Percentiles rank a stretch among this genome's conserved stretches.
Conservation (phyloP, 129 eudicot species). For the Deinandra increscens region DNA sequence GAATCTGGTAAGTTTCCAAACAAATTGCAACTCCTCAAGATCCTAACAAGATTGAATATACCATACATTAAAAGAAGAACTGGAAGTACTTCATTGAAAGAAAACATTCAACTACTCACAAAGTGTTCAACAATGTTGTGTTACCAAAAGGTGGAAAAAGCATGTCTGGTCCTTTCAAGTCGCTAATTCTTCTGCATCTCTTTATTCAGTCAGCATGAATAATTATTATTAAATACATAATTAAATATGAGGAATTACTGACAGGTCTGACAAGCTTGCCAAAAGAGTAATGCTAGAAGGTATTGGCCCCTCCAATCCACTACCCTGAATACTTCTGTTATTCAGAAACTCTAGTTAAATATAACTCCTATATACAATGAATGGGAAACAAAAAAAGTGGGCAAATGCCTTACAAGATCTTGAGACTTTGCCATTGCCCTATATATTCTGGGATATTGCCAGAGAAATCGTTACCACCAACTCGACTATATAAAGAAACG, state of each 20-base stretch:
- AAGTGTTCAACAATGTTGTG: conserved; percentile 25
- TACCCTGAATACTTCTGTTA: conserved; percentile 76
- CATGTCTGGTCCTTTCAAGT: conserved; percentile 48
- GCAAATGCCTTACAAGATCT: conserved; percentile 44
- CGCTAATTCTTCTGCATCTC: conserved; percentile 69
- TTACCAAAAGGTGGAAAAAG: conserved; percentile 44
- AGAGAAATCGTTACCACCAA: conserved; percentile 54
- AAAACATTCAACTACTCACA: conserved; percentile 42
- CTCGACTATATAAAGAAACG: conserved; percentile 40
- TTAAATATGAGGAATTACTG: conserved; percentile 30
- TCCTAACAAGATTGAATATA: too few relatives aligned
- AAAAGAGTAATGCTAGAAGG: conserved; percentile 57
- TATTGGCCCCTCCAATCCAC: conserved; percentile 74
- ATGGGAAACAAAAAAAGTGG: background rate
- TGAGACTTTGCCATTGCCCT: conserved; percentile 51
- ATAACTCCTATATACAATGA: background rate
- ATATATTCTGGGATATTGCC: conserved; percentile 73
- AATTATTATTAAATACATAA: conserved; percentile 34
- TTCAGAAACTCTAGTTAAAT: conserved; percentile 38
- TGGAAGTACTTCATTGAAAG: background rate
- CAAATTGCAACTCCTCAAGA: too few relatives aligned
- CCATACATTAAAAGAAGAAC: background rate
- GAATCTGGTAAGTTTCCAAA: too few relatives aligned
- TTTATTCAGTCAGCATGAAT: background rate
- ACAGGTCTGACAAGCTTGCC: conserved; percentile 57